Conservation (phyloP, 139 green algal species). For the Volvox africanus region DNA sequence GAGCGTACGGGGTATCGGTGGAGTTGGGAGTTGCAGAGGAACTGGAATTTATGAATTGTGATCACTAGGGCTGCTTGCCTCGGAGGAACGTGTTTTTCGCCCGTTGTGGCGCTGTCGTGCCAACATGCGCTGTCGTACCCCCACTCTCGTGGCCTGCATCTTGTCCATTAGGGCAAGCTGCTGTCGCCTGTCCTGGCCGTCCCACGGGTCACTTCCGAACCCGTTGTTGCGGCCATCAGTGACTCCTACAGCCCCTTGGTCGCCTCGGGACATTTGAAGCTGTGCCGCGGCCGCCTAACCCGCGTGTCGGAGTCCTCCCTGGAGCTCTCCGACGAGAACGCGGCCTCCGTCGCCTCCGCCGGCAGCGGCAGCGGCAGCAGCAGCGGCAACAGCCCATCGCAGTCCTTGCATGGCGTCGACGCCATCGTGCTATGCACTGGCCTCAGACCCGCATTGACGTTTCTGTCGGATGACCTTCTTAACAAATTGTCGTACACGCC, state of each 20-base stretch:
- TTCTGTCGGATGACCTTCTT: slow-evolving; percentile 14
- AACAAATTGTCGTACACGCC: background rate
- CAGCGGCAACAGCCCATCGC: background rate
- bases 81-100: no score
- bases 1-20: no score
- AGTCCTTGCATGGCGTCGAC: background rate
- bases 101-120: no score
- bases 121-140: no score
- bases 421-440: slow-evolving; percentile 21
- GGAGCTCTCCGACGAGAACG: slow-evolving; percentile 10
- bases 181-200: background rate
- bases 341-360: background rate
- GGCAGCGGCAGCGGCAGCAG: background rate
- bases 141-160: no score
- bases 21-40: no score
- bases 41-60: no score
- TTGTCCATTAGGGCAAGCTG: background rate
- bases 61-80: no score
- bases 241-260: background rate
- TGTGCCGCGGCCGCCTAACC: background rate
- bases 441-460: background rate
- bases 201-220: background rate
- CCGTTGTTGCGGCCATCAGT: background rate
- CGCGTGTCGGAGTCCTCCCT: background rate
- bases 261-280: background rate